phyloP scores from a whole-genome alignment of 2,329 filamentous ascomycete species.

The Trichoderma sp. region DNA sequence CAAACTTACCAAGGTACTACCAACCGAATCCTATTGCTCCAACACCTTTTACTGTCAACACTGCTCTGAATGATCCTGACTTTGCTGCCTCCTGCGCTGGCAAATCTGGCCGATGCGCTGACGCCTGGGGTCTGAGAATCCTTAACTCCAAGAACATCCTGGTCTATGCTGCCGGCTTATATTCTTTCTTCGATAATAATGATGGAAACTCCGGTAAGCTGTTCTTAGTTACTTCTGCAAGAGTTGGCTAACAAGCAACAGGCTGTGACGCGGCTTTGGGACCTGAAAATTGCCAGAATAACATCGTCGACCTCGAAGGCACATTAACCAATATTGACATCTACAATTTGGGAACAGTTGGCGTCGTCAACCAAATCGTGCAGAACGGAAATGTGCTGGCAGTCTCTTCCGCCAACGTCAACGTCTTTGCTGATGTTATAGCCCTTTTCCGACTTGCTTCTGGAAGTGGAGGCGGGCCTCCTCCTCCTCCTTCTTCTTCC shows the following conservation, averaged over 20 bases:
- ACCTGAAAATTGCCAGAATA: neutral
- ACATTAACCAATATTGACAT: neutral
- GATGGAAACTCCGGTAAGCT: neutral
- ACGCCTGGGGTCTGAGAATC: constrained; percentile 6
- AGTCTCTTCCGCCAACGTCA: neutral
- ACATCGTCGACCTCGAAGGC: constrained; percentile 5
- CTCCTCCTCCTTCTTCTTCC: neutral
- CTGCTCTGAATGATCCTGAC: neutral
- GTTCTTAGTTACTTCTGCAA: neutral
- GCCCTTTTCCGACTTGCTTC: constrained; percentile 4
- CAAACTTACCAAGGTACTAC: constrained; percentile 38
- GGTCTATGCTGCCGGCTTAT: constrained; percentile 3
- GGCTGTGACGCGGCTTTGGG: neutral
- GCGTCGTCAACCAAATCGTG: neutral
- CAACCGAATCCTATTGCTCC: constrained; percentile 26
- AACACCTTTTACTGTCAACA: constrained; percentile 22
- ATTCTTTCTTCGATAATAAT: constrained; percentile 5
- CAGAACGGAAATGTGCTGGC: neutral
- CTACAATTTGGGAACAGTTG: constrained; percentile 1
- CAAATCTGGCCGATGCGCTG: neutral
- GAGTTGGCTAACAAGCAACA: neutral
- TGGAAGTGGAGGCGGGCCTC: neutral
- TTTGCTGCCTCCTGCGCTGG: neutral
- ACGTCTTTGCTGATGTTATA: neutral
- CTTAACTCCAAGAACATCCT: neutral